Evolutionary conservation across 495 filamentous ascomycete genomes (phyloP).

Genomic region (Sabuloglossum arenarium): DNA sequence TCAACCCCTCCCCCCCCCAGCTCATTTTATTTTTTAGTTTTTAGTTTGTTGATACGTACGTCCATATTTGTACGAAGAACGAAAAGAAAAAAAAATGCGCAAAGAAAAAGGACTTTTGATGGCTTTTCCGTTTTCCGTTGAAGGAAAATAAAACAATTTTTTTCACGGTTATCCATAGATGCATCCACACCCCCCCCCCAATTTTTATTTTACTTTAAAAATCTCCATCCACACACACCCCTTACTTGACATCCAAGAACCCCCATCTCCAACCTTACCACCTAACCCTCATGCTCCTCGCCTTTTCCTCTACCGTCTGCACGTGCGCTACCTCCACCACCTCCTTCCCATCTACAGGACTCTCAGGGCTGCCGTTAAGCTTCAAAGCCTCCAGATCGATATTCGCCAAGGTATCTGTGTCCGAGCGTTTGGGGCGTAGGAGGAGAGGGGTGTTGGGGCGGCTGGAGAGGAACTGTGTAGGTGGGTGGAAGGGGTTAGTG

Average conservation of each 20-base stretch:
- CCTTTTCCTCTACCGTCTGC: conserved; percentile 22
- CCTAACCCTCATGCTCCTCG: conserved; percentile 15
- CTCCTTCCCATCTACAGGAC: too few species aligned
- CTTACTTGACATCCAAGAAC: too few species aligned
- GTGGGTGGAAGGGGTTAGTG: neutral
- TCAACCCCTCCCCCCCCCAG: too few species aligned
- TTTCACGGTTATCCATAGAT: too few species aligned
- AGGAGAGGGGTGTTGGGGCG: conserved; percentile 32
- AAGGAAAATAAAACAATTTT: neutral
- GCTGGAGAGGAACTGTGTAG: conserved; percentile 31
- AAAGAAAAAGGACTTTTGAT: neutral
- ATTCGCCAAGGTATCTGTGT: conserved; percentile 3
- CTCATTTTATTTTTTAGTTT: too few species aligned
- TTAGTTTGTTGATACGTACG: too few species aligned
- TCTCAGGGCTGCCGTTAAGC: conserved; percentile 9
- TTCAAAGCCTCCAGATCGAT: neutral
- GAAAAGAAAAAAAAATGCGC: neutral
- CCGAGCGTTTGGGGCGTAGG: conserved; percentile 17
- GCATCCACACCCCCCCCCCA: neutral
- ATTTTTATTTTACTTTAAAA: neutral
- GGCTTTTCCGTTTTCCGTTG: too few species aligned
- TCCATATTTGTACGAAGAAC: neutral
- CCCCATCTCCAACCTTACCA: too few species aligned
- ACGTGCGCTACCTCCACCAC: conserved; percentile 16
- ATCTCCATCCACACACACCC: neutral